phyloP scores from a whole-genome alignment of 306 rosid genomes.

The Betula pendula region DNA sequence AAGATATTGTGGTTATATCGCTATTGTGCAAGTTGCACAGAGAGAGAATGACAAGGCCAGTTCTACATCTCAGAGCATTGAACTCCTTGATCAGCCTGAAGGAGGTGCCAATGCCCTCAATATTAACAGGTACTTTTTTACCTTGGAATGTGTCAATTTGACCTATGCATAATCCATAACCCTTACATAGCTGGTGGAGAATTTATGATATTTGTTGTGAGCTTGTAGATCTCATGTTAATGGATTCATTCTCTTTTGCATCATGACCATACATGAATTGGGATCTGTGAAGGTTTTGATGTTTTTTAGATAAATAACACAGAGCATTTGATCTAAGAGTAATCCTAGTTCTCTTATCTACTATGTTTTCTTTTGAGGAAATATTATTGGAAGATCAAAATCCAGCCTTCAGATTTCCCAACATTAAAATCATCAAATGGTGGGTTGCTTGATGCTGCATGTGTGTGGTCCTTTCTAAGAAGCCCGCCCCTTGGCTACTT shows the following conservation, averaged over 20 bases:
- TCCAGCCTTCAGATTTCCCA: neutral
- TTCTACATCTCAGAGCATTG: slow-evolving; percentile 54
- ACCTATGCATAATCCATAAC: neutral
- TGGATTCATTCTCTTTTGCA: neutral
- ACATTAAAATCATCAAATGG: neutral
- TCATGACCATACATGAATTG: neutral
- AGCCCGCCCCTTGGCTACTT: neutral
- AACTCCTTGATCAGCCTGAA: slow-evolving; percentile 79
- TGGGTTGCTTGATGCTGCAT: slow-evolving; percentile 1
- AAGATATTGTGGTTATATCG: slow-evolving; percentile 79
- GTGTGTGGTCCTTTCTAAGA: neutral
- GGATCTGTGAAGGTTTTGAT: slow-evolving; percentile 12
- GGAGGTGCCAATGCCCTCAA: slow-evolving; percentile 98
- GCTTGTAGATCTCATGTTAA: neutral
- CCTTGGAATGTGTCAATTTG: neutral
- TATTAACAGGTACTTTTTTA: slow-evolving; percentile 67
- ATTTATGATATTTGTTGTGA: neutral
- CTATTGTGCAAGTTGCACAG: slow-evolving; percentile 71
- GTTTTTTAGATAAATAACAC: neutral
- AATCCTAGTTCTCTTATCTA: neutral
- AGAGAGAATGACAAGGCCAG: slow-evolving; percentile 43
- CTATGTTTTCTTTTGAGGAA: neutral
- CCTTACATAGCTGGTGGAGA: neutral
- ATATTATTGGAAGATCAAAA: neutral
- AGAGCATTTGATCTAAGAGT: neutral